Conservation (phyloP, 148 eudicot species). For the Dianthus caryophyllus region DNA sequence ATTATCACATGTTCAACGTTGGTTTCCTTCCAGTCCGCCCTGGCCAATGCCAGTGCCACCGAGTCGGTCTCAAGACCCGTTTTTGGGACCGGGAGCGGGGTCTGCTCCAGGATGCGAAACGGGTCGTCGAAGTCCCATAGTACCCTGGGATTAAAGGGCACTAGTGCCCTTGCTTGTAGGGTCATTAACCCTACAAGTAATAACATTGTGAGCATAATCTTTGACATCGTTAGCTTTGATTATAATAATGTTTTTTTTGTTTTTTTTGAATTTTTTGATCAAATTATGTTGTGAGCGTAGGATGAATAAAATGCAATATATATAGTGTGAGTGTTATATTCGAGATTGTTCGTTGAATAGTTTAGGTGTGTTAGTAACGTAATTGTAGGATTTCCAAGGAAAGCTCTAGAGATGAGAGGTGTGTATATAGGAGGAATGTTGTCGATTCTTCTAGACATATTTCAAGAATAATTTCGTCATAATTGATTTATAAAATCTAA, state of each 20-base stretch:
- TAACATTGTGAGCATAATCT: neutral
- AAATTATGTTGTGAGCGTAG: too few relatives aligned
- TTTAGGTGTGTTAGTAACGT: too few relatives aligned
- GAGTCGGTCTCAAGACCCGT: slow-evolving; percentile 14
- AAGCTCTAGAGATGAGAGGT: neutral
- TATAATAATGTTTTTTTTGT: neutral
- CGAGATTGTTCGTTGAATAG: too few relatives aligned
- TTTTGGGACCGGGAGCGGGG: slow-evolving; percentile 41
- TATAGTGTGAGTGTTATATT: too few relatives aligned
- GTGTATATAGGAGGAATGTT: too few relatives aligned
- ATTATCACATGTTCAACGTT: slow-evolving; percentile 39
- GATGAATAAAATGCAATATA: too few relatives aligned
- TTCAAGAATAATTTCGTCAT: too few relatives aligned
- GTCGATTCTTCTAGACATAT: too few relatives aligned
- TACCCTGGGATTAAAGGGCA: slow-evolving; percentile 41
- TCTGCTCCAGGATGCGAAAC: slow-evolving; percentile 52
- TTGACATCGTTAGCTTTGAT: neutral
- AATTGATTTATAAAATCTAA: too few relatives aligned
- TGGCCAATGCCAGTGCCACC: slow-evolving; percentile 39
- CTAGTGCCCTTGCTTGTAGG: slow-evolving; percentile 15
- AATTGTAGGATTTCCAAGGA: neutral
- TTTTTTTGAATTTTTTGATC: too few relatives aligned
- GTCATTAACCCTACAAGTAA: neutral
- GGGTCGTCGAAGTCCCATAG: slow-evolving; percentile 55
- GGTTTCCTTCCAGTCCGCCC: slow-evolving; percentile 74